Conservation (phyloP, 257 asterid genomes). For the Solanum sejunctum region DNA sequence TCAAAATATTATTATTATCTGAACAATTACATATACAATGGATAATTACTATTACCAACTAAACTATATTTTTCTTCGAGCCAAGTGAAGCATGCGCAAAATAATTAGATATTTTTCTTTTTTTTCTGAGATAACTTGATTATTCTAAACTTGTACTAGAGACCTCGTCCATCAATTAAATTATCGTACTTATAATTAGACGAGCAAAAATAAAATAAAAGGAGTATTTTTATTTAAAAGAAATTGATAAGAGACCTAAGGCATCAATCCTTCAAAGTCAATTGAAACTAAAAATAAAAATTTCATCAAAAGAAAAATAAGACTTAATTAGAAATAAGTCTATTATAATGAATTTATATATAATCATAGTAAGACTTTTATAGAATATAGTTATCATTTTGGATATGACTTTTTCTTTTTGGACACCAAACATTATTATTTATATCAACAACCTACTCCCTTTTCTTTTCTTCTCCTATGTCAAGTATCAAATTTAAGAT, state of each 20-base stretch:
- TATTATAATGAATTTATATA: background rate
- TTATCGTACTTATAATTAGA: too few relatives aligned
- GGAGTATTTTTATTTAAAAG: background rate
- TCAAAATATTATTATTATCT: too few relatives aligned
- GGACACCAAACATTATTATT: background rate
- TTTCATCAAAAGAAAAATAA: background rate
- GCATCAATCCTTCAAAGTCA: background rate
- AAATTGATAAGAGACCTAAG: background rate
- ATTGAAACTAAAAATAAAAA: background rate
- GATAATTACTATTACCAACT: too few relatives aligned
- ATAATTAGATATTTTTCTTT: too few relatives aligned
- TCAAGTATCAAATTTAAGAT: too few relatives aligned
- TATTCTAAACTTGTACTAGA: too few relatives aligned
- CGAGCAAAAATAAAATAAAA: background rate
- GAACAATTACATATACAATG: too few relatives aligned
- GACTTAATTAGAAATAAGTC: background rate
- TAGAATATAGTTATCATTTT: background rate
- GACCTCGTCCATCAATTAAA: too few relatives aligned
- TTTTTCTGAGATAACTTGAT: too few relatives aligned
- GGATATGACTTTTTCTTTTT: background rate
- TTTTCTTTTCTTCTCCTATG: too few relatives aligned
- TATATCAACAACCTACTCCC: background rate
- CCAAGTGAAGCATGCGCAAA: too few relatives aligned
- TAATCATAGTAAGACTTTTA: background rate
- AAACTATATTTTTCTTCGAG: too few relatives aligned